Conservation (phyloP, 2,329 filamentous ascomycete species). For the Grosmannia clavigera region DNA sequence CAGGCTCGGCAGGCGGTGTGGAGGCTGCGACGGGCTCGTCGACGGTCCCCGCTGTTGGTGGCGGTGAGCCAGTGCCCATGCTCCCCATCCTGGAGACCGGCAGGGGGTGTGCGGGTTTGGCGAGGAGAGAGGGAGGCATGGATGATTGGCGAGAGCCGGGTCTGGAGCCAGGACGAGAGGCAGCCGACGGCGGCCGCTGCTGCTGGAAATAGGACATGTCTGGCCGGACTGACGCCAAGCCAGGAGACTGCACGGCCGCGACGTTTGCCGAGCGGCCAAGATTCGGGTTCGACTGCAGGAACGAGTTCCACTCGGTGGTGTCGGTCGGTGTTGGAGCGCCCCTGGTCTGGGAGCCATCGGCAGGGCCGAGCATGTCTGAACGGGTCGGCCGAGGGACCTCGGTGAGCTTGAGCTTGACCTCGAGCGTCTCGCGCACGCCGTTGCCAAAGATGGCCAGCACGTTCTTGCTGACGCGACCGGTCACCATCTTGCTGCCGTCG, state of each 20-base stretch:
- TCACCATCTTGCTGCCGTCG: slow-evolving; percentile 51
- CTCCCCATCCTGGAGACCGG: not conserved
- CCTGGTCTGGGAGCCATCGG: slow-evolving; percentile 10
- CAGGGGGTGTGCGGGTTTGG: not conserved
- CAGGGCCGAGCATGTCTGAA: slow-evolving; percentile 15
- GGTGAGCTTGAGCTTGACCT: slow-evolving; percentile 82
- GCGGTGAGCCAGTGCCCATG: slow-evolving; percentile 1
- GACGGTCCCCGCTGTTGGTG: not conserved
- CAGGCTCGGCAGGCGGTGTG: not conserved
- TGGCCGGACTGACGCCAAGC: slow-evolving; percentile 15
- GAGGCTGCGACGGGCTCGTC: not conserved
- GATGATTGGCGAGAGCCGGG: slow-evolving; percentile 11
- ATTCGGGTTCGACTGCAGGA: slow-evolving; percentile 57
- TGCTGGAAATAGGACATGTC: slow-evolving; percentile 8
- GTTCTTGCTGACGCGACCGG: slow-evolving; percentile 82
- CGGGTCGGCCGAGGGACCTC: slow-evolving; percentile 51
- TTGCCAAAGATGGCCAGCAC: slow-evolving; percentile 72
- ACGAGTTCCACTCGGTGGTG: slow-evolving; percentile 64
- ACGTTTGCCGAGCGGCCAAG: slow-evolving; percentile 27
- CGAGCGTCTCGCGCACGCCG: slow-evolving; percentile 74
- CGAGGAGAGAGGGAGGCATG: not conserved
- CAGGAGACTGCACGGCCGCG: slow-evolving; percentile 22
- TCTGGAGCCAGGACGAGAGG: slow-evolving; percentile 8
- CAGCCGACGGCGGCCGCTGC: not conserved
- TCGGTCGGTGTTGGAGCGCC: slow-evolving; percentile 42